These are phyloP conservation scores for Camelina neglecta DNA, from an alignment of 345 rosid genomes.

Conservation along the genomic window DNA sequence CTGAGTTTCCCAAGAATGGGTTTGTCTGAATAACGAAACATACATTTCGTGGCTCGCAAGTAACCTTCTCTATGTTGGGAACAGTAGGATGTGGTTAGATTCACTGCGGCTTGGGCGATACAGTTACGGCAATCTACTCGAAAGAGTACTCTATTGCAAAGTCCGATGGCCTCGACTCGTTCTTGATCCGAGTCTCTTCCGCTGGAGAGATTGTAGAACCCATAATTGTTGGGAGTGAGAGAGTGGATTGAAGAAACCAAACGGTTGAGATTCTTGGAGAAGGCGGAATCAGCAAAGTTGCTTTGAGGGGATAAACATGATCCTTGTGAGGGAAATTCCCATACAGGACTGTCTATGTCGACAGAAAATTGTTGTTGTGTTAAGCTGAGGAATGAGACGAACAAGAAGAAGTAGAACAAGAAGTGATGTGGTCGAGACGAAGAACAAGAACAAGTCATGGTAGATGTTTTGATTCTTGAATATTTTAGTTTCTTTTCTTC, in stretches of 20 bases:
- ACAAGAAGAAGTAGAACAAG: constrained; percentile 13
- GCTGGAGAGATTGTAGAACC: constrained; percentile 28
- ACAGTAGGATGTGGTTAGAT: constrained; percentile 10
- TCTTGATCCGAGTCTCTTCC: constrained; percentile 30
- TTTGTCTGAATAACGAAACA: constrained; percentile 38
- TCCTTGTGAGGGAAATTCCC: constrained; percentile 2
- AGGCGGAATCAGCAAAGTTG: not conserved
- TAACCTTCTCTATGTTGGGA: constrained; percentile 11
- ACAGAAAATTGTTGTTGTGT: not conserved
- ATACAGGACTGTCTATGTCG: constrained; percentile 1
- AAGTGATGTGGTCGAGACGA: constrained; percentile 3
- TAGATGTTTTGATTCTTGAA: not conserved
- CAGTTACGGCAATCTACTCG: constrained; percentile 26
- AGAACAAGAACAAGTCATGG: constrained; percentile 7
- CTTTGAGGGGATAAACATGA: constrained; percentile 10
- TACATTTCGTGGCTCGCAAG: constrained; percentile 27
- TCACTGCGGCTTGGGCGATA: constrained; percentile 3
- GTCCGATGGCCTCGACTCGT: constrained; percentile 22
- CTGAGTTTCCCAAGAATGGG: constrained; percentile 11
- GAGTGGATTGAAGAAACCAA: constrained; percentile 25
- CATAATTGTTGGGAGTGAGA: constrained; percentile 21
- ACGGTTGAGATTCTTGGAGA: constrained; percentile 12
- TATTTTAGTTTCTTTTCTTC: constrained; percentile 1
- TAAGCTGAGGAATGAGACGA: constrained; percentile 13
- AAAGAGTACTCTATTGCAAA: constrained; percentile 28